Evolutionary conservation across 352 stramenopile genomes (phyloP), one percentile per base, ranked within the genome.

Genomic region (Phytophthora cryptogea): DNA sequence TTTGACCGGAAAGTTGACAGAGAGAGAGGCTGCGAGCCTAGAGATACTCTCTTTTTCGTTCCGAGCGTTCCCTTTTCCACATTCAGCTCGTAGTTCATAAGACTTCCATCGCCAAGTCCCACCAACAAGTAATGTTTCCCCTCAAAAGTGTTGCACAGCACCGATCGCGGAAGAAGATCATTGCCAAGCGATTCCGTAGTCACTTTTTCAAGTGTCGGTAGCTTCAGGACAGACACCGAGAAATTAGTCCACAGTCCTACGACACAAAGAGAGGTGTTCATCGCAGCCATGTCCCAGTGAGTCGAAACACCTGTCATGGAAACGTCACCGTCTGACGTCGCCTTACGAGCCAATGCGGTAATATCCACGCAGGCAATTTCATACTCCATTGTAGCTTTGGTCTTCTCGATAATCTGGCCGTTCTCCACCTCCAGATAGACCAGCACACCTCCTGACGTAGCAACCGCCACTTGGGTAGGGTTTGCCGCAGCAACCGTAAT

Each of bases 351-450:
- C 11, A 97, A 68, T 11, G 90, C 86, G 6, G 78, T 90, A 20
- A 97, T 78, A 72, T 96, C 84, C 16, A 99, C 76, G 55, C 96
- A 99, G 52, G 94, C 95, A 39, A 99, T 95, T 71, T 99, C 97
- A 40, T 96, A 79, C 47, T 98, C 84, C 72, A 99, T 86, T 30
- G 79, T 83, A 14, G 72, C 70, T 40, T 88, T 71, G 0, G 72
- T 77, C 50, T 81, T 81, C 48, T 90, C 76, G 2, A 85, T 69
- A 4, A 98, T 47, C 20, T 71, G 54, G 0, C 67, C 66, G 13
- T 68, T 65, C 27, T 94, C 72, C 35, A 92, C 67, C 49, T 97
- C 75, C 8, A 99, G 72, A 72, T 98, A 98, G 14, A 90, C 81
- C 2, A 98, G 66, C 16, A 94, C 67, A 31, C 96, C 96, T 35